Percentiles rank a stretch among this genome's conserved stretches.
These are phyloP conservation scores for Plantago major DNA, from an alignment of 257 asterid species.

Conservation along the genomic window DNA sequence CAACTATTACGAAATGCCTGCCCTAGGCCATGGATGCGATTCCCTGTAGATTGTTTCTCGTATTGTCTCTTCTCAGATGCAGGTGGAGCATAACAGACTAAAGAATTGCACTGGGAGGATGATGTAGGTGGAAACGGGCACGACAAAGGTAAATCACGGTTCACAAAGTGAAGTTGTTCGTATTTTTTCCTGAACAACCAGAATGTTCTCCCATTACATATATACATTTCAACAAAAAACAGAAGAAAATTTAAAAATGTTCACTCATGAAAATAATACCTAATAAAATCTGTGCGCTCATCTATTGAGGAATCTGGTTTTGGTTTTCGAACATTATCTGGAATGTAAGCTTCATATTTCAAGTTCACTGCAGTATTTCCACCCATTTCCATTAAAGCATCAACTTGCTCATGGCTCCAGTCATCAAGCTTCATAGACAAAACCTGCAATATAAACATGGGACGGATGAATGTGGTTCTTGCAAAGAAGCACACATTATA, in stretches of 20 bases:
- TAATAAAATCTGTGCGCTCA: conserved; percentile 72
- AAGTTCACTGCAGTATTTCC: conserved; percentile 65
- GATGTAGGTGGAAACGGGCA: conserved; percentile 46
- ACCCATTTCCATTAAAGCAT: conserved; percentile 59
- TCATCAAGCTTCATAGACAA: conserved; percentile 81
- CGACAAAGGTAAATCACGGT: conserved; percentile 28
- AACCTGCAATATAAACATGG: conserved; percentile 38
- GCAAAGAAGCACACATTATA: not conserved
- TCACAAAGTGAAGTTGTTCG: conserved; percentile 62
- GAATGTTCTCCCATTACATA: conserved; percentile 14
- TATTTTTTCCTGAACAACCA: conserved; percentile 67
- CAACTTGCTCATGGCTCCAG: conserved; percentile 87
- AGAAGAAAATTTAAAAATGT: too few species aligned
- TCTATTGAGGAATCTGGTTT: conserved; percentile 63
- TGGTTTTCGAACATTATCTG: conserved; percentile 48
- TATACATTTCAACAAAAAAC: too few species aligned
- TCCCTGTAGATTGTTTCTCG: conserved; percentile 46
- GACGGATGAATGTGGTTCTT: not conserved
- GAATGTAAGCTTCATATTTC: conserved; percentile 74
- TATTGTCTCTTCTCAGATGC: conserved; percentile 43
- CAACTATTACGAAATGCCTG: conserved; percentile 72
- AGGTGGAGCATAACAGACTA: conserved; percentile 25
- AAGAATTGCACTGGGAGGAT: conserved; percentile 34
- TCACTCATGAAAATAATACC: conserved; percentile 32
- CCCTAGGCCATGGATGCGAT: conserved; percentile 59